These are phyloP conservation scores for Fusarium tuaranense DNA, from an alignment of 2,329 filamentous ascomycete species.

Conservation along the genomic window DNA sequence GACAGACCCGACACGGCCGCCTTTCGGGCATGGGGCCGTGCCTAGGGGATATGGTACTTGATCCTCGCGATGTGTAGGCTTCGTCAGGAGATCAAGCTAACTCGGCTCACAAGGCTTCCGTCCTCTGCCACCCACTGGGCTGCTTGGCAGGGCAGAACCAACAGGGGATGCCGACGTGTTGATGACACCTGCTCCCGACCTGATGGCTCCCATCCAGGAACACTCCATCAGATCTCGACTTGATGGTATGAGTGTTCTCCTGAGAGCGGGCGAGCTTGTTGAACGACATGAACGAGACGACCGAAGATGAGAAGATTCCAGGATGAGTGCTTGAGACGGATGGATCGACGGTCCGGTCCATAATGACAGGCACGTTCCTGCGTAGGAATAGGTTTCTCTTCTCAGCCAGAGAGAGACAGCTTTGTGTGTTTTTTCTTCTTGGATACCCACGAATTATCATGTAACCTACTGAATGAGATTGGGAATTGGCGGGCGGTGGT, in stretches of 20 bases:
- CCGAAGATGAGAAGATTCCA: conserved; percentile 20
- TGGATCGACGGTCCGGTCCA: not conserved
- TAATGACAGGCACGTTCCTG: not conserved
- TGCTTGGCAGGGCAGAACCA: conserved; percentile 47
- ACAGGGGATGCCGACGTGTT: conserved; percentile 47
- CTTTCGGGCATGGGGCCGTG: conserved; percentile 38
- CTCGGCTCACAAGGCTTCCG: conserved; percentile 48
- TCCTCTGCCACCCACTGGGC: conserved; percentile 48
- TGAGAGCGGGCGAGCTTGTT: conserved; percentile 70
- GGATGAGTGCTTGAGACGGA: not conserved
- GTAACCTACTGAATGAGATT: conserved; percentile 12
- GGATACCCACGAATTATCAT: conserved; percentile 38
- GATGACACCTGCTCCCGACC: conserved; percentile 45
- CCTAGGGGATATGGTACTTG: conserved; percentile 52
- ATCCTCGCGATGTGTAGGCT: conserved; percentile 24
- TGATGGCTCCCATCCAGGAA: conserved; percentile 29
- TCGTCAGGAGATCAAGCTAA: conserved; percentile 45
- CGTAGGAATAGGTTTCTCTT: not conserved
- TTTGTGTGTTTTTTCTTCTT: conserved; percentile 29
- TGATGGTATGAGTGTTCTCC: conserved; percentile 70
- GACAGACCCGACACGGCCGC: conserved; percentile 40
- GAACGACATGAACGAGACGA: conserved; percentile 53
- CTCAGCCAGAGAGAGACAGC: not conserved
- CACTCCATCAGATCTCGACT: conserved; percentile 49
- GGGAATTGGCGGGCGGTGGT: conserved; percentile 1